Base-by-base conservation (phyloP, 2,329 filamentous ascomycete species). In the Colletotrichum simmondsii region DNA sequence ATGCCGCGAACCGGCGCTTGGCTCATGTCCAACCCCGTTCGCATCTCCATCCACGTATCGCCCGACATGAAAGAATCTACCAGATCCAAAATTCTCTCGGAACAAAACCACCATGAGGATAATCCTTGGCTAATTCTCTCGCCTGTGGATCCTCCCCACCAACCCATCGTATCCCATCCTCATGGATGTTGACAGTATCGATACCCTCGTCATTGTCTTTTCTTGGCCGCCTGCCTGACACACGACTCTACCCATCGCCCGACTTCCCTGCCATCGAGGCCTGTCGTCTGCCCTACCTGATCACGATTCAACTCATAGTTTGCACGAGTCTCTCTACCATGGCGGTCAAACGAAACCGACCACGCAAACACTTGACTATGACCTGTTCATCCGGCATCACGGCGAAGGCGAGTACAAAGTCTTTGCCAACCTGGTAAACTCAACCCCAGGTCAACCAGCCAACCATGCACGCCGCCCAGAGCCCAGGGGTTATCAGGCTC, bases 1-100 rank as follows among this genome's bases (percentile, higher is more conserved):
- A 49, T 64, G 70, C 65, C 70, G 70, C 59, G 46, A 58, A 61
- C 59, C 30, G 53, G 53, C 30, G 65, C 54, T 60, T 69, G 65
- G 59, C 54, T 62, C 53, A 19, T 30, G 7, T 28, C 56, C 60
- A 64, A 57, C 67, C 53, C 61, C 63, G 35, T 46, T n/a, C 35
- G 42, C 42, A 32, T 49, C 54, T 37, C 30, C 61, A 62, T 46
- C 19, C 22, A 26, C 59, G 26, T 42, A 37, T 35, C 53, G 61
- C 22, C 52, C 54, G 35, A 59, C 65, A 60, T 53, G 69, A 60
- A 67, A 60, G 53, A 64, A 53, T 59, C 56, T 69, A 59, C 54
- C 59, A 60, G 53, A 60, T 72, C 32, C 65, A 56, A 52, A 65
- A 53, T 60, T 54, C 54, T 32, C 59, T 42, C 59, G 70, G 54